Conservation (phyloP, 768 basidiomycete species). For the Gelatoporia subvermispora region DNA sequence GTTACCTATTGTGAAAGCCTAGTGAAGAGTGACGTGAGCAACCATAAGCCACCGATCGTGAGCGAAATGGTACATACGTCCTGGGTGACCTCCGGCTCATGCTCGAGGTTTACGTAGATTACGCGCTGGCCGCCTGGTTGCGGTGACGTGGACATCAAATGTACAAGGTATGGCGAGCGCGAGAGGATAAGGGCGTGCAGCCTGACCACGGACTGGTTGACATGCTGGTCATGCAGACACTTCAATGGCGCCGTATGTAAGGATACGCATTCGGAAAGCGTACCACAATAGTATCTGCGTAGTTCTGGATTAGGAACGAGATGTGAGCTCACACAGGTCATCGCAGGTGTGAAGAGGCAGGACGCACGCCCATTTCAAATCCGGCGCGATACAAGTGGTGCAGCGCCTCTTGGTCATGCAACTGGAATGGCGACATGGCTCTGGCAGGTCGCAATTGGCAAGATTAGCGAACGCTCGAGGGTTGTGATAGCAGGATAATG, state of each 20-base stretch:
- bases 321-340: background rate
- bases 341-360: background rate
- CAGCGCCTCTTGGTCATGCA: conserved; percentile 74
- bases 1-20: conserved; percentile 75
- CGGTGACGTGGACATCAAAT: conserved; percentile 80
- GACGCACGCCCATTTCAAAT: conserved; percentile 76
- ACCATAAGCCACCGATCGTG: conserved; percentile 2
- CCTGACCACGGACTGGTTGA: conserved; percentile 68
- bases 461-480: background rate
- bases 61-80: conserved; percentile 50
- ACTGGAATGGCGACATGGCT: conserved; percentile 40
- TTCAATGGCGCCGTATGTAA: background rate
- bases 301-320: conserved; percentile 47
- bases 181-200: conserved; percentile 85
- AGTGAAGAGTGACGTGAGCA: conserved; percentile 1
- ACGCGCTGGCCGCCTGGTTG: conserved; percentile 59
- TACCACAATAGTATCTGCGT: conserved; percentile 76
- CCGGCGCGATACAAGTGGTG: conserved; percentile 75
- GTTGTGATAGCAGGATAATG: background rate
- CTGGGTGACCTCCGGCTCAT: conserved; percentile 77
- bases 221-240: conserved; percentile 44
- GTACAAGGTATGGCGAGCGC: conserved; percentile 82
- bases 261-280: conserved; percentile 4
- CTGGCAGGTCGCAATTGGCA: background rate
- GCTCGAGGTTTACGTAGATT: conserved; percentile 71